Conservation (phyloP, 139 green algal genomes). For the Volvox reticuliferus region DNA sequence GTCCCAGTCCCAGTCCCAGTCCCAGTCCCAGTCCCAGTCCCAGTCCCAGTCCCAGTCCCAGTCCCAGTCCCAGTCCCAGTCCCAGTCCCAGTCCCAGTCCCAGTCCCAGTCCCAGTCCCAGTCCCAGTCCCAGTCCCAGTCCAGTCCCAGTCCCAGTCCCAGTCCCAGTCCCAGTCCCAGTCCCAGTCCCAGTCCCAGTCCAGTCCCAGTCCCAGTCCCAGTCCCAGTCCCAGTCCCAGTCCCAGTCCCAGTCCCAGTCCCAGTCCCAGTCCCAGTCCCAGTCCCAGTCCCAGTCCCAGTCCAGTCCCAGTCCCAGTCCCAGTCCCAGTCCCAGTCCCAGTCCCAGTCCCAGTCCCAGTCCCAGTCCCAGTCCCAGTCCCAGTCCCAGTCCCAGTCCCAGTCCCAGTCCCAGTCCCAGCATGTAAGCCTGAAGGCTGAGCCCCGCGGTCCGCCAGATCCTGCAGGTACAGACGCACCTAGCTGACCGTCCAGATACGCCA, state of each 20-base stretch:
- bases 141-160: not conserved
- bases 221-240: not conserved
- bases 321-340: not conserved
- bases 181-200: not conserved
- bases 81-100: not conserved
- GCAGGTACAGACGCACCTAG: conserved; percentile 11
- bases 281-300: not conserved
- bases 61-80: not conserved
- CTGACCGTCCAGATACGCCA: conserved; percentile 58
- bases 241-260: not conserved
- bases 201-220: not conserved
- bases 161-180: not conserved
- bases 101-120: not conserved
- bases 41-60: not conserved
- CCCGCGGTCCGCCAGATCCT: no score
- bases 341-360: not conserved
- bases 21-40: not conserved
- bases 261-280: not conserved
- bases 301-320: not conserved
- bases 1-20: not conserved
- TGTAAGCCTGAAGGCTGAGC: no score
- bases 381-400: not conserved
- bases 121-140: not conserved
- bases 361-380: not conserved
- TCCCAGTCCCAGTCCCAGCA: not conserved